Percentiles rank a stretch among this genome's conserved stretches.
These are phyloP conservation scores for Exophiala spinifera DNA, from an alignment of 2,329 filamentous ascomycete genomes.

Conservation along the genomic window DNA sequence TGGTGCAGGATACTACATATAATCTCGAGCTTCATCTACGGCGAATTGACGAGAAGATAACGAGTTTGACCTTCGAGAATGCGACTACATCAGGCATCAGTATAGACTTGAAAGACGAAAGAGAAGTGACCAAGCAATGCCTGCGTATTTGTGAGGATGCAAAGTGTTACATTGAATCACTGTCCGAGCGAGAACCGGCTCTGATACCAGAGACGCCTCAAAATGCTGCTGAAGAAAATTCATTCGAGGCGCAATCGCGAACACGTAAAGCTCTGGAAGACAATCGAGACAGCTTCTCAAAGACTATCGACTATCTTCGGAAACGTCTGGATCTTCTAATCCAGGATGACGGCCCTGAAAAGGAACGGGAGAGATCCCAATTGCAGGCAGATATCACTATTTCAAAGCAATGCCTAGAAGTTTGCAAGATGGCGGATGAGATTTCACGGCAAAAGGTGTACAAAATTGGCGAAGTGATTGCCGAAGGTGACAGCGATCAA, in stretches of 20 bases:
- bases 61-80: conserved; percentile 23
- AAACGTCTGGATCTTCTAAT: conserved; percentile 33
- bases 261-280: conserved; percentile 34
- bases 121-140: conserved; percentile 39
- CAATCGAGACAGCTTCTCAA: conserved; percentile 34
- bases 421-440: conserved; percentile 38
- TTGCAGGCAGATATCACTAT: conserved; percentile 37
- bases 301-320: conserved; percentile 35
- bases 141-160: conserved; percentile 42
- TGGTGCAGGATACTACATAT: conserved; percentile 39
- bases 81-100: conserved; percentile 22
- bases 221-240: too few relatives aligned
- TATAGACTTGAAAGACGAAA: conserved; percentile 38
- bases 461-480: conserved; percentile 38
- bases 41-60: conserved; percentile 39
- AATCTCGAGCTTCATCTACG: conserved; percentile 36
- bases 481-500: conserved; percentile 40
- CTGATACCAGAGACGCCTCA: too few relatives aligned
- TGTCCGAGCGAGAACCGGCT: conserved; percentile 29
- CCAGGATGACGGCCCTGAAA: conserved; percentile 20
- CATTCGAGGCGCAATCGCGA: conserved; percentile 36
- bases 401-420: conserved; percentile 39
- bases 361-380: conserved; percentile 30
- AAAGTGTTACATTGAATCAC: conserved; percentile 35
- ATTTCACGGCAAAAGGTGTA: conserved; percentile 35